Base-by-base conservation (phyloP, 176 grass and related monocot species). In the Cymbopogon citratus region DNA sequence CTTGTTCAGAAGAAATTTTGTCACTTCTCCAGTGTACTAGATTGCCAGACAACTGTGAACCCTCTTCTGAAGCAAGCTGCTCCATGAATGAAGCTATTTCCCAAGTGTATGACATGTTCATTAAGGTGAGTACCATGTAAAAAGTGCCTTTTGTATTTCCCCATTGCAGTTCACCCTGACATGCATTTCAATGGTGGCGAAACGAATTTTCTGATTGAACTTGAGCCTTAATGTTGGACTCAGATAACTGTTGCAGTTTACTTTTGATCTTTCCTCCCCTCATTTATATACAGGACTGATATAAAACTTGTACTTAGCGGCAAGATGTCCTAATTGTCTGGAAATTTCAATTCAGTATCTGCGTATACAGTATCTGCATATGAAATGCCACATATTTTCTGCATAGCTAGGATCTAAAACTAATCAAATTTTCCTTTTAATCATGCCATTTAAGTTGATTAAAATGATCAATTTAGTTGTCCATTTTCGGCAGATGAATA, bases 1-100 rank as follows among this genome's bases (percentile, higher is more conserved):
- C 92, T 74, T 97, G 94, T 86, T 92, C 92, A 27, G 83, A 87
- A 84, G 95, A 94, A 75, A 80, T 94, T 78, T 86, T 87, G 67
- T 75, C 76, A 48, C 86, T 92, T 80, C 63, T 94, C 77, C 82
- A 84, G 25, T 81, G 71, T 66, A 72, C 40, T n/a, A 84, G 82
- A 83, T 81, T 56, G 65, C 35, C 69, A 29, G 86, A 92, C 52
- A 88, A 74, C 41, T 61, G 63, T 89, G 80, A 69, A 64, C 71
- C 64, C 71, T 79, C 69, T 91, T 91, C 67, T 41, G 73, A 79
- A 86, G 31, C 15, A 72, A 85, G 68, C 60, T 69, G 70, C 26
- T 84, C 52, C 19, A 46, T 87, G 16, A 69, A 81, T 76, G 69
- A 79, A 75, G 77, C 76, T 61, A 56, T 90, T 49, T 92, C 84